These are phyloP conservation scores for Metschnikowia rubicola DNA, from an alignment of 805 yeast species.

Conservation along the genomic window DNA sequence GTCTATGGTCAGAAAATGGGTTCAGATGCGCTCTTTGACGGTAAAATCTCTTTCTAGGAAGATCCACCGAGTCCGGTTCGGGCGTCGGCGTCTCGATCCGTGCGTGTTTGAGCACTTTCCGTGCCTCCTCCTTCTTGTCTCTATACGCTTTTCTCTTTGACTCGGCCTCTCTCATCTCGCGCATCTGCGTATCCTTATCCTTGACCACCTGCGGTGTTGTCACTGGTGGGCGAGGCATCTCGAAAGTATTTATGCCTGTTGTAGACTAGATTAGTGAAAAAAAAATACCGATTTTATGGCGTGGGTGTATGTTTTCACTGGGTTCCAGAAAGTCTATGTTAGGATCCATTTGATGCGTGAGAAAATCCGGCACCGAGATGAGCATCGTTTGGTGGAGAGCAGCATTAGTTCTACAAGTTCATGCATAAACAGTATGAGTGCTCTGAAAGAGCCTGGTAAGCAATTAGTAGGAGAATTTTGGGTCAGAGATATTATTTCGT, in stretches of 20 bases:
- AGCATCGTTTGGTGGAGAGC: neutral
- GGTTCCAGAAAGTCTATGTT: too few species aligned
- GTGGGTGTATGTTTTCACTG: too few species aligned
- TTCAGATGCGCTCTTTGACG: slow-evolving; percentile 97
- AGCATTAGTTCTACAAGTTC: too few species aligned
- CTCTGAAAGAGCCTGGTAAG: too few species aligned
- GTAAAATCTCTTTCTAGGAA: slow-evolving; percentile 84
- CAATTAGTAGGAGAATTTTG: too few species aligned
- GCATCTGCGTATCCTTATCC: slow-evolving; percentile 18
- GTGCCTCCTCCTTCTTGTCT: slow-evolving; percentile 41
- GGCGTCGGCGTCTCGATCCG: slow-evolving; percentile 36
- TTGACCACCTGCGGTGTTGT: slow-evolving; percentile 9
- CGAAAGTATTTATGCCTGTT: too few species aligned
- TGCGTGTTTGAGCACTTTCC: slow-evolving; percentile 45
- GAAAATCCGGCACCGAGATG: slow-evolving; percentile 12
- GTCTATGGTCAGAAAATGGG: slow-evolving; percentile 91
- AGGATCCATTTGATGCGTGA: neutral
- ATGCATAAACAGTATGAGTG: too few species aligned
- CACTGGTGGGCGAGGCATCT: slow-evolving; percentile 13
- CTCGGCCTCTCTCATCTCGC: slow-evolving; percentile 19
- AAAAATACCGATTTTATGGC: too few species aligned
- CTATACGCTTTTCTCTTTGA: slow-evolving; percentile 48
- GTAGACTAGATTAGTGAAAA: too few species aligned
- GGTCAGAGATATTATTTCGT: too few species aligned
- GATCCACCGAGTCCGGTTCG: slow-evolving; percentile 35